Percentiles rank a stretch among this genome's conserved stretches.
These are phyloP conservation scores for Colletotrichum godetiae DNA, from an alignment of 2,329 filamentous ascomycete species.

Conservation along the genomic window DNA sequence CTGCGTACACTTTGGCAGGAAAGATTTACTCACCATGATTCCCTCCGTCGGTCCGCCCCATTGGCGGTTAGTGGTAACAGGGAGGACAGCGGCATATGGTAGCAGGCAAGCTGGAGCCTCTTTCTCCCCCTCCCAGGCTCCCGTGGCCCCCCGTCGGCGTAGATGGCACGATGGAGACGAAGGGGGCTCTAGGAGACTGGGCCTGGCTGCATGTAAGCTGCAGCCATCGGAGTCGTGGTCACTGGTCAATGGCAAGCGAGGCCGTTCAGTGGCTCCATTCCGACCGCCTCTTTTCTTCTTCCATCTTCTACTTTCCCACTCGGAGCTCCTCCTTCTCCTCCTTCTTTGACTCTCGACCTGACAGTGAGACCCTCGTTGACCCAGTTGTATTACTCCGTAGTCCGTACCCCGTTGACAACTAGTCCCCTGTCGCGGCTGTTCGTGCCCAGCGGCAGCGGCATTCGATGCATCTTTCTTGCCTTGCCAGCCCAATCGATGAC, in stretches of 20 bases:
- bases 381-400: no score
- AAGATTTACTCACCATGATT: background rate
- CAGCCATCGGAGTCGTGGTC: constrained; percentile 29
- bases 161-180: constrained; percentile 15
- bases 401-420: constrained; percentile 7
- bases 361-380: background rate
- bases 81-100: constrained; percentile 14
- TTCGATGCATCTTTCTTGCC: constrained; percentile 1
- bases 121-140: no score
- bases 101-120: constrained; percentile 16
- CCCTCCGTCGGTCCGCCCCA: background rate
- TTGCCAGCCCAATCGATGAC: constrained; percentile 33
- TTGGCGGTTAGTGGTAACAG: background rate
- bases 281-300: constrained; percentile 35
- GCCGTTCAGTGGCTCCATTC: constrained; percentile 26
- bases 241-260: constrained; percentile 30
- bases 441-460: constrained; percentile 17
- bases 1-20: background rate
- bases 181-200: background rate
- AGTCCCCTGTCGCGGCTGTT: constrained; percentile 31
- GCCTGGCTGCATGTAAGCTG: constrained; percentile 18
- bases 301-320: constrained; percentile 1
- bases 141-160: background rate
- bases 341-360: background rate
- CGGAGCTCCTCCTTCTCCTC: constrained; percentile 9